phyloP scores from a whole-genome alignment of 306 rosid genomes.

The Crotalaria pallida region DNA sequence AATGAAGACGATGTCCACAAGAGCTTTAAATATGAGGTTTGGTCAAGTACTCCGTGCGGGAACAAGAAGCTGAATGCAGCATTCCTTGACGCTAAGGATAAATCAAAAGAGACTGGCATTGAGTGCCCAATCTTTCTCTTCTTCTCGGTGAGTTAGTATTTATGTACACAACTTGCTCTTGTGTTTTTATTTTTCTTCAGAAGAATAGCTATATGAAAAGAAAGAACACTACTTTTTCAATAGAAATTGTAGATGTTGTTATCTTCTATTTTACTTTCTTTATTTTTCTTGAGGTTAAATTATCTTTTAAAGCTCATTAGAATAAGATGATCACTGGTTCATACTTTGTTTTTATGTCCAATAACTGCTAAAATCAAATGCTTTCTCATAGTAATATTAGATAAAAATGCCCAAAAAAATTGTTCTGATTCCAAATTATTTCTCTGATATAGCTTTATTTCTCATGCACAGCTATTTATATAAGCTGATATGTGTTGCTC shows the following conservation, averaged over 20 bases:
- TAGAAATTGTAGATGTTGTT: constrained; percentile 2
- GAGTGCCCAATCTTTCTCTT: constrained; percentile 70
- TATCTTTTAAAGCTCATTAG: background rate
- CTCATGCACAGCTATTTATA: too few species aligned
- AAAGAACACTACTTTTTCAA: background rate
- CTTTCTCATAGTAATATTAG: too few species aligned
- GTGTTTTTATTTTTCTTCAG: background rate
- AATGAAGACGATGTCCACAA: constrained; percentile 88
- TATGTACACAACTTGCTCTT: background rate
- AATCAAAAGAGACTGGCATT: constrained; percentile 37
- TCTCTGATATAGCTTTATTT: too few species aligned
- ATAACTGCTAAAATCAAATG: background rate
- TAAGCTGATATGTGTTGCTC: too few species aligned
- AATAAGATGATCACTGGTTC: background rate
- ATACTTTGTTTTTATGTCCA: background rate
- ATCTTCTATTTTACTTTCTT: background rate
- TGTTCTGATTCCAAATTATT: too few species aligned
- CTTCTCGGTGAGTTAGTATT: constrained; percentile 67
- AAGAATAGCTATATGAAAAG: background rate
- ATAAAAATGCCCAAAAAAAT: too few species aligned
- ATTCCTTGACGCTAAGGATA: constrained; percentile 54
- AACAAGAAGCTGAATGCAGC: constrained; percentile 65
- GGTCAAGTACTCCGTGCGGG: constrained; percentile 82
- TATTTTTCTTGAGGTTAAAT: background rate
- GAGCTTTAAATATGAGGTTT: constrained; percentile 67